Conservation (phyloP, 805 yeast species). For the Debaryomyces prosopidis region DNA sequence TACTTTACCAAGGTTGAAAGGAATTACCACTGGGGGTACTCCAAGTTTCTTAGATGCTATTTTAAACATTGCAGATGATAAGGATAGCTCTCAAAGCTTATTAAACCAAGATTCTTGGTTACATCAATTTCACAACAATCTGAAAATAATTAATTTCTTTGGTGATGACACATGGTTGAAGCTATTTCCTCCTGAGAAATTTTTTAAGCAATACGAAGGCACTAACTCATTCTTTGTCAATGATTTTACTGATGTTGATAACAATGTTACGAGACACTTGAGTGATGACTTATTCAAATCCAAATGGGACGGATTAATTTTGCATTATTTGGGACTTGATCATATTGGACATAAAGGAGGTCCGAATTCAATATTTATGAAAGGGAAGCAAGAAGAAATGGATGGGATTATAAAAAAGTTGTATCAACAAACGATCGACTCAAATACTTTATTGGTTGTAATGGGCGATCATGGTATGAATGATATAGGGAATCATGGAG, state of each 20-base stretch:
- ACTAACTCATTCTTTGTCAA: conserved; percentile 93
- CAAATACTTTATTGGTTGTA: conserved; percentile 65
- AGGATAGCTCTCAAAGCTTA: conserved; percentile 65
- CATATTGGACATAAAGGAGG: conserved; percentile 99
- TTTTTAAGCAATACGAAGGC: conserved; percentile 72
- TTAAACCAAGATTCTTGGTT: conserved; percentile 86
- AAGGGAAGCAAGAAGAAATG: conserved; percentile 82
- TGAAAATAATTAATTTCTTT: conserved; percentile 67
- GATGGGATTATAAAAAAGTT: conserved; percentile 61
- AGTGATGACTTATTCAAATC: conserved; percentile 50
- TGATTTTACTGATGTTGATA: conserved; percentile 92
- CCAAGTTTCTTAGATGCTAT: conserved; percentile 95
- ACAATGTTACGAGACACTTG: conserved; percentile 87
- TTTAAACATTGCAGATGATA: conserved; percentile 89
- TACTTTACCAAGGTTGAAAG: conserved; percentile 90
- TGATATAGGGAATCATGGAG: conserved; percentile 95
- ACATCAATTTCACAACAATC: conserved; percentile 53
- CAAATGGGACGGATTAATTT: conserved; percentile 80
- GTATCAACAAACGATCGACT: conserved; percentile 30
- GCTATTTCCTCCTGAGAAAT: conserved; percentile 61
- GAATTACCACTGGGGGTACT: conserved; percentile 91
- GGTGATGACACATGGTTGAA: conserved; percentile 99
- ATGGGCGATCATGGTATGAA: conserved; percentile 98
- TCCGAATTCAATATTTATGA: conserved; percentile 78
- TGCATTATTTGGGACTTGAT: conserved; percentile 92